Base-by-base conservation (phyloP, 139 green algal genomes). In the Chlorella ohadii region DNA sequence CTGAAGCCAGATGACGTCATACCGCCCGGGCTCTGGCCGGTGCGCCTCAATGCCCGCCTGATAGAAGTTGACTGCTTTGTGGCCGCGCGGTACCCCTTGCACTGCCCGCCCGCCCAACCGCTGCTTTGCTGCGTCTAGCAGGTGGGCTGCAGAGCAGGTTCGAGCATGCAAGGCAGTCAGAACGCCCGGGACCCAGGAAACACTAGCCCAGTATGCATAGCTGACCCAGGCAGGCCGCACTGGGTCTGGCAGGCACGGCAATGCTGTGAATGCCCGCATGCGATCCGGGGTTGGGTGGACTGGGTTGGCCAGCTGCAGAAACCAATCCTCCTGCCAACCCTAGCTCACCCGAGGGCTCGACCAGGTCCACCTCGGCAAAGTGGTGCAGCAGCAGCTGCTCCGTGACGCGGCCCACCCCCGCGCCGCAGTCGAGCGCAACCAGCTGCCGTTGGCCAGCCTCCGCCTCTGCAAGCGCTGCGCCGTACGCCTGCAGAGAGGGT, bases 291-390 rank as follows among this genome's bases (percentile, higher is more conserved):
- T n/a, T n/a, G n/a, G n/a, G n/a, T n/a, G n/a, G n/a, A n/a, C n/a
- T n/a, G n/a, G n/a, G n/a, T n/a, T n/a, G n/a, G n/a, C n/a, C n/a
- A n/a, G n/a, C n/a, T n/a, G n/a, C n/a, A n/a, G n/a, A n/a, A n/a
- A n/a, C n/a, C n/a, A n/a, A n/a, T n/a, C n/a, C n/a, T n/a, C n/a
- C n/a, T n/a, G n/a, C n/a, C n/a, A n/a, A n/a, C n/a, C n/a, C n/a
- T n/a, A n/a, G n/a, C n/a, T n/a, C 86, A 81, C 41, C 86, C 23
- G 83, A 92, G 15, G 93, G 96, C 90, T 98, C 96, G 34, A 97
- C 78, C 41, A 99, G 83, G 84, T 99, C 97, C 38, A 98, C 96
- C 70, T 94, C 87, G 65, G 94, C 36, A 85, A 98, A 99, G 68
- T 92, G 79, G 44, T 96, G 90, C 75, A 98, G 89, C 81, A 99